Evolutionary conservation across 139 green algal genomes (phyloP), one percentile per base, ranked within the genome.

Genomic region (Pleodorina starrii): DNA sequence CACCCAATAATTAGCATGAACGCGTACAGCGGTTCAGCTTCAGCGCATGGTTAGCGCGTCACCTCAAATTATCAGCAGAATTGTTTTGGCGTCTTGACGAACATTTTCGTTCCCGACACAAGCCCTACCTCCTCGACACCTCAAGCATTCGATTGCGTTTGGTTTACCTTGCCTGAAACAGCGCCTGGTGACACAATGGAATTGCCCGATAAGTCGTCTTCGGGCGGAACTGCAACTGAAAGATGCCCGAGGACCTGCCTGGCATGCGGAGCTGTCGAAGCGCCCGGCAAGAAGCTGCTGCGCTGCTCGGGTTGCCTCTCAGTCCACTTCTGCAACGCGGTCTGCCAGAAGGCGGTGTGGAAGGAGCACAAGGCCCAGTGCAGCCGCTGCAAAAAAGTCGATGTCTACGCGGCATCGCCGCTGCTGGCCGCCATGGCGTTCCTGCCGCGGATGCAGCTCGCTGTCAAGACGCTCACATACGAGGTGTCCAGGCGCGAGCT

Each of bases 351-450:
- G 21, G 46, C 44, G 1, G 43, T 23, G 43, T 82, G 74, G 74
- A 48, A 48, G 14, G 11, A 82, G 46, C 74, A 82, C 44, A 82
- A 66, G 46, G 27, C 46, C 6, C 32, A 82, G 27, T 82, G 74
- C 74, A 43, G 5, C 23, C 43, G 44, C 19, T 82, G 74, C 44
- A 63, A 82, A 43, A 82, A 66, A 29, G 27, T 82, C 27, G 74
- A 82, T 25, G 44, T 60, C 29, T 63, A 66, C 25, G 74, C 74
- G 27, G 43, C 44, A 1, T 82, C 74, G 25, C 74, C 74, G 1
- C 44, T 82, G 44, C 29, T 82, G 27, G 74, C 74, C 44, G 74
- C 74, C 27, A 23, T 82, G 14, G 74, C 74, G 5, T 82, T 82
- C 74, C 46, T 82, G 46, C 74, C 74, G 44, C 25, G 44, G 19